Evolutionary conservation across 495 filamentous ascomycete genomes (phyloP), one percentile per base, ranked within the genome.

Genomic region (Saxophila tyrrhenica): DNA sequence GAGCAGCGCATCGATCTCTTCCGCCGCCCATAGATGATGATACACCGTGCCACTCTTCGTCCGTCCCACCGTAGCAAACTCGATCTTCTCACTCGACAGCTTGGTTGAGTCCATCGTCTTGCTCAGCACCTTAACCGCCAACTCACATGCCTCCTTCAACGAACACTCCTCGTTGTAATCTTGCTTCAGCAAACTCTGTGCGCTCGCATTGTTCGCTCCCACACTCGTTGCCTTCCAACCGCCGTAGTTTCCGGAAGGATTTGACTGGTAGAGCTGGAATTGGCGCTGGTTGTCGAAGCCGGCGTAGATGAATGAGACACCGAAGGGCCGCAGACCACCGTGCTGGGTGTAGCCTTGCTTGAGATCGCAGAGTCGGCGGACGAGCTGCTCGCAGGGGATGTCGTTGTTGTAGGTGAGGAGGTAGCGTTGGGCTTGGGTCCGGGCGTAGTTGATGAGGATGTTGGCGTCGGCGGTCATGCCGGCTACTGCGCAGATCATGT

Each of bases 41-140:
- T 95, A 97, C 64, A 97, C 85, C 75, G 91, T 90, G 58, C 92
- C 92, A 61, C 86, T 79, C 71, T 86, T 84, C 65, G 90, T 95
- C 76, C 88, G 88, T 58, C 92, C 92, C 58, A 99, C 90, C 21
- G 92, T 99, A 63, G 92, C 92, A 67, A 99, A 97, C 71, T 99
- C 92, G 70, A 99, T 95, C 79, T 99, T 99, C 76, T 97, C 90
- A 65, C 89, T 95, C 77, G 87, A 94, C 64, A 99, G 71, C 77
- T 95, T 97, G 5, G 92, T 96, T 41, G 88, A 91, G 70, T 99
- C 92, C 94, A 99, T 99, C 2, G 92, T 99, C 82, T 99, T 99
- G 79, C 91, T 96, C 59, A 99, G 73, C 51, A 97, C 92, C 80
- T 99, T 99, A 62, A 99, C 90, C 20, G 92, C 92, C 80, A 96